Base-by-base conservation (phyloP, 2,329 filamentous ascomycete species). In the Stemphylium vesicarium region DNA sequence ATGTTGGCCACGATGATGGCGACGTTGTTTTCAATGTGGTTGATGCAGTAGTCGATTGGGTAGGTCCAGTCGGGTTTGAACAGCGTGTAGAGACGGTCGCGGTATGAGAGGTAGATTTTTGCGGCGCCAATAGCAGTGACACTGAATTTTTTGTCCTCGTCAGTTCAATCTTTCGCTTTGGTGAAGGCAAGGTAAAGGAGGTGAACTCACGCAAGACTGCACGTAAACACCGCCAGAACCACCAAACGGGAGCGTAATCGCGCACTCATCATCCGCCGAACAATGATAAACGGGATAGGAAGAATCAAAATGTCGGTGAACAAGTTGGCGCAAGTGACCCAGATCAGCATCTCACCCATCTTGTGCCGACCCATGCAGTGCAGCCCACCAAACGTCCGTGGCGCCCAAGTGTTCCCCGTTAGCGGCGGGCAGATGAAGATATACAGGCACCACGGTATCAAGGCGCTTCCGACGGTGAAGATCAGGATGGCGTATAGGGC, bases 1-100 rank as follows among this genome's bases (percentile, higher is more conserved):
- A 77, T 67, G 52, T 76, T 76, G 33, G 75, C 75, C 9, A 76
- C 72, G 36, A 77, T 76, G 47, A 77, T 77, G 24, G 74, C 75
- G 33, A 77, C 75, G 47, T 75, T 77, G 59, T 76, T 77, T 46
- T 77, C 75, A 49, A 75, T 73, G 58, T 77, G 75, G 47, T 69
- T 77, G 64, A 77, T 75, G 55, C 74, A 76, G 60, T 69, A 77
- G 58, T 75, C 72, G 56, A 77, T 77, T 7, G 70, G 69, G 43
- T 75, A 77, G n/a, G 75, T 77, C 75, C 75, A 77, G 57, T 77
- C 75, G 4, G 71, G 64, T 12, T 71, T 65, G 56, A 71, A 73
- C 6, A 71, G 56, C 2, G 58, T 64, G 57, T 66, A 77, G 11
- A 77, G 72, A 13, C 75, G 74, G 60, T 77, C 75, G 48, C 72